Percentiles rank a stretch among this genome's conserved stretches.
phyloP scores from a whole-genome alignment of 768 basidiomycete species.

The Lactarius sp. region DNA sequence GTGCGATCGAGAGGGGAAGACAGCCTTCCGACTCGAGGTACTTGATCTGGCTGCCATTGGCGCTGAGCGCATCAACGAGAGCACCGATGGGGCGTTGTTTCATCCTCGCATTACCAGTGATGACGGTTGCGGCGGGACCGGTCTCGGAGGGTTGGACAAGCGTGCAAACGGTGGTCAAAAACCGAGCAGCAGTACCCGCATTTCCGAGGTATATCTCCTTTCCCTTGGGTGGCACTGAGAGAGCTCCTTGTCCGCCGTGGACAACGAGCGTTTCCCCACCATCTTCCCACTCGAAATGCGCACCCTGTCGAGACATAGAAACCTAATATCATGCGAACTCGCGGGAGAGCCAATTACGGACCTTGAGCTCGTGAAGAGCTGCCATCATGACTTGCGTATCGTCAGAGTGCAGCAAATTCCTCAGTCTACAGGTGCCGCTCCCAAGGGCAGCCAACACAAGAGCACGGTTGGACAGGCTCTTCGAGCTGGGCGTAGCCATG shows the following conservation, averaged over 20 bases:
- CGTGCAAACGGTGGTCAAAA: constrained; percentile 94
- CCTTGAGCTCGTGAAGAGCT: too few relatives aligned
- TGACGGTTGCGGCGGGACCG: constrained; percentile 55
- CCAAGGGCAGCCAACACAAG: too few relatives aligned
- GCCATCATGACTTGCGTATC: too few relatives aligned
- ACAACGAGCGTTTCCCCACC: constrained; percentile 94
- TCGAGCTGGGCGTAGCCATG: constrained; percentile 68
- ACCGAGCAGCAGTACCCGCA: constrained; percentile 95
- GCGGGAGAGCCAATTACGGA: too few relatives aligned
- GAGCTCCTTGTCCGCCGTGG: constrained; percentile 73
- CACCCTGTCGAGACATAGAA: constrained; percentile 52
- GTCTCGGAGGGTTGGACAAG: constrained; percentile 54
- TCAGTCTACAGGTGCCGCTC: too few relatives aligned
- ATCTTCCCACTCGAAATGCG: constrained; percentile 92
- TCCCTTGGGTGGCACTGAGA: constrained; percentile 70
- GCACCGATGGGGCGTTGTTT: constrained; percentile 97
- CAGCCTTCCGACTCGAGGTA: constrained; percentile 81
- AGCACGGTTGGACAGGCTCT: too few relatives aligned
- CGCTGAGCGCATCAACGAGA: constrained; percentile 80
- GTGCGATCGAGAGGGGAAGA: constrained; percentile 81
- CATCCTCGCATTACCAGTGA: constrained; percentile 98
- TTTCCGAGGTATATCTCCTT: constrained; percentile 95
- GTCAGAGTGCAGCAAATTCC: too few relatives aligned
- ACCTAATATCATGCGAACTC: background rate
- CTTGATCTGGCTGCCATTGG: constrained; percentile 73